A percentile compares a stretch with the other conserved stretches of the same genome.
Conservation (phyloP, 305 asterid genomes). For the Stenogyne calaminthoides region DNA sequence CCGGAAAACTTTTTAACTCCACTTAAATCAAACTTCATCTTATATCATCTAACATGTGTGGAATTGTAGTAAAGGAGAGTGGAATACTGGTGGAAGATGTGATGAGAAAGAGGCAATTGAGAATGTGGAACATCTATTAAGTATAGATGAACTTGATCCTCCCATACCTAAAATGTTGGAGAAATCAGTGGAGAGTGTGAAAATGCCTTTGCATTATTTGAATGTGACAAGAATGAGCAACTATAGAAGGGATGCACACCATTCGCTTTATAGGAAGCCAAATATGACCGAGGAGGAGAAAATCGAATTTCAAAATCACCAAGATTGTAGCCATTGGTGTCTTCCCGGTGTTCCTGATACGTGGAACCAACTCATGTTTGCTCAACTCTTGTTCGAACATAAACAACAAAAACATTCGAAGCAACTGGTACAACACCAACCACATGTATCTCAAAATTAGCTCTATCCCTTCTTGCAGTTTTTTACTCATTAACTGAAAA, state of each 20-base stretch:
- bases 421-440: background rate
- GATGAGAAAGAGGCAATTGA: slow-evolving; percentile 39
- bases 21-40: background rate
- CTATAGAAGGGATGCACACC: slow-evolving; percentile 45
- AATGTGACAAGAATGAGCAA: slow-evolving; percentile 46
- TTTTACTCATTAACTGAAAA: background rate
- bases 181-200: slow-evolving; percentile 24
- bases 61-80: slow-evolving; percentile 46
- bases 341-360: slow-evolving; percentile 51
- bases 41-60: background rate
- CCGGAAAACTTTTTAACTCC: too few species aligned
- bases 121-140: slow-evolving; percentile 36
- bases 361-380: slow-evolving; percentile 44
- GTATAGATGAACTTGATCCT: slow-evolving; percentile 33
- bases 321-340: slow-evolving; percentile 54
- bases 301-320: slow-evolving; percentile 28
- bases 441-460: background rate
- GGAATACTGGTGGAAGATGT: slow-evolving; percentile 52
- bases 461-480: background rate
- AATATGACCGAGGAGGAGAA: slow-evolving; percentile 44
- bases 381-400: slow-evolving; percentile 40
- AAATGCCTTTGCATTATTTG: slow-evolving; percentile 31
- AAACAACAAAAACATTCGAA: slow-evolving; percentile 30
- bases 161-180: slow-evolving; percentile 48
- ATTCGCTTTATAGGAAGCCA: slow-evolving; percentile 42